Conservation (phyloP, 441 rosid species). For the Pelargonium citronellum region DNA sequence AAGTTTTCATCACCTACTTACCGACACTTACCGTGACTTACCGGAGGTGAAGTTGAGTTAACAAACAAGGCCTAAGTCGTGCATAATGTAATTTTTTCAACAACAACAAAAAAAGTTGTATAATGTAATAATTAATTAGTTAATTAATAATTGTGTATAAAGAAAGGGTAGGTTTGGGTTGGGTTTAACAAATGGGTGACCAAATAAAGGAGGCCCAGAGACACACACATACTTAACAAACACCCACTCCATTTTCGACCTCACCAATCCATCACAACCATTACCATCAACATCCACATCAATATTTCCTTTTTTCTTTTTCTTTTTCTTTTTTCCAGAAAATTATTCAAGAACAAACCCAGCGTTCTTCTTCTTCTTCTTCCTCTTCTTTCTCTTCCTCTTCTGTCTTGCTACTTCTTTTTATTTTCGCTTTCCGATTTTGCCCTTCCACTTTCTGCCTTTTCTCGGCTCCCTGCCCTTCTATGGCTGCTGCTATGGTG, state of each 20-base stretch:
- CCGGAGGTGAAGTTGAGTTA: too few species aligned
- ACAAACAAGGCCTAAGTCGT: too few species aligned
- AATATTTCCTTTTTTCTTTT: neutral
- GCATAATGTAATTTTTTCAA: too few species aligned
- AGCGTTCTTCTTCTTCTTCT: too few species aligned
- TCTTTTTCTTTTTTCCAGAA: too few species aligned
- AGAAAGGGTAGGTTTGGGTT: neutral
- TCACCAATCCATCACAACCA: neutral
- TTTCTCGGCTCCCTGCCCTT: neutral
- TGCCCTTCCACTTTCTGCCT: neutral
- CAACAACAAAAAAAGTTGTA: too few species aligned
- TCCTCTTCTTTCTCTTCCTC: too few species aligned
- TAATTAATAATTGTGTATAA: neutral
- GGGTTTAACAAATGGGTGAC: neutral
- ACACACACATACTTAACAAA: too few species aligned
- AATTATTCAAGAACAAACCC: too few species aligned
- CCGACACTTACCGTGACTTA: too few species aligned
- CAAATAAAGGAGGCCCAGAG: too few species aligned
- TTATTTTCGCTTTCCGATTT: constrained; percentile 1
- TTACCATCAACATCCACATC: neutral
- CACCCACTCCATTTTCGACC: neutral
- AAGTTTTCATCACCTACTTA: constrained; percentile 22
- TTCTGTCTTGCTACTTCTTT: neutral
- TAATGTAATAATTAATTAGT: too few species aligned
- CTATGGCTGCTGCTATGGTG: constrained; percentile 28